Evolutionary conservation across 1,139 yeast species (phyloP).

Genomic region (Spathaspora sp.): DNA sequence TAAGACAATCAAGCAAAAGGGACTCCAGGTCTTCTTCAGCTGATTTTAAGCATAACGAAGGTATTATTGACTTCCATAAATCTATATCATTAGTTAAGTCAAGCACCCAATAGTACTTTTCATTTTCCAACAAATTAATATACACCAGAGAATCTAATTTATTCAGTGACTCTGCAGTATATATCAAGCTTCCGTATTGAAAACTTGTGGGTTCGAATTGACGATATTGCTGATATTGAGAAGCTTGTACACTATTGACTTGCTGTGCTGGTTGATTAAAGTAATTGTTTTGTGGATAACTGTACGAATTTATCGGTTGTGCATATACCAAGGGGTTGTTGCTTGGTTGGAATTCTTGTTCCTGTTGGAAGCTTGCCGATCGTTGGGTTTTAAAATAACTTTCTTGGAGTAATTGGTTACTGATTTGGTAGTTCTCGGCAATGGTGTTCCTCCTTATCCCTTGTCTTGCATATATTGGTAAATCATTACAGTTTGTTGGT

Average conservation of each 20-base stretch:
- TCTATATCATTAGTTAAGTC: conserved; percentile 40
- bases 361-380: conserved; percentile 1
- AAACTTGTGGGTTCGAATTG: not conserved
- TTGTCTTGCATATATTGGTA: not conserved
- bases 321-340: not conserved
- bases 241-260: not conserved
- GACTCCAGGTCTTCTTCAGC: conserved; percentile 11
- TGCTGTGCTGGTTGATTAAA: not conserved
- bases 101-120: conserved; percentile 39
- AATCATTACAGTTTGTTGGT: too few relatives aligned
- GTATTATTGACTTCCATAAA: conserved; percentile 42
- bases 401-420: conserved; percentile 22
- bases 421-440: conserved; percentile 20
- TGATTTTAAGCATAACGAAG: conserved; percentile 29
- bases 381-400: conserved; percentile 8
- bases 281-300: not conserved
- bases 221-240: not conserved
- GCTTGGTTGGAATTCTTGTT: not conserved
- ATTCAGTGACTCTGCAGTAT: not conserved
- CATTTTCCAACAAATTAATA: conserved; percentile 28
- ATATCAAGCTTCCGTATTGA: conserved; percentile 3
- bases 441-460: not conserved
- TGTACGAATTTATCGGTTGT: not conserved
- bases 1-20: conserved; percentile 32
- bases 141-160: conserved; percentile 11